phyloP scores from a whole-genome alignment of 495 filamentous ascomycete genomes.

The Tirmania nivea region DNA sequence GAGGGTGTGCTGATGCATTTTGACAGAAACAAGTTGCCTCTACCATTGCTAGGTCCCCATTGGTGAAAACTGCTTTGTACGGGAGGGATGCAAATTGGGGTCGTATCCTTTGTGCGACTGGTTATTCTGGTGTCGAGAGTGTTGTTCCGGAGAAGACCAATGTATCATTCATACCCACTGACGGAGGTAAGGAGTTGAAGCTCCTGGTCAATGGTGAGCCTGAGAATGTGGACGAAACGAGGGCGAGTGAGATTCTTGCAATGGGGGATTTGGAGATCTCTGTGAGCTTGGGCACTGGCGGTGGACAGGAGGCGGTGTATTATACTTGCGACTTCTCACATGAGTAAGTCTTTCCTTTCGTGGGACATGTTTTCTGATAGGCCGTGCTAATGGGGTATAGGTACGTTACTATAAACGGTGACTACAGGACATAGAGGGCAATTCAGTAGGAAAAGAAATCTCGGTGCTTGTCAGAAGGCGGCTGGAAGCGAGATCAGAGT shows the following conservation, averaged over 20 bases:
- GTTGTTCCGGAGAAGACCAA: constrained; percentile 67
- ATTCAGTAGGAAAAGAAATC: too few relatives aligned
- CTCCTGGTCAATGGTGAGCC: constrained; percentile 81
- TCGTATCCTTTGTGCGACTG: constrained; percentile 83
- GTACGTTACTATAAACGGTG: constrained; percentile 60
- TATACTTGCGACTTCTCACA: constrained; percentile 98
- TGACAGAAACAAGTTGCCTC: constrained; percentile 36
- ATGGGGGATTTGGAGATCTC: constrained; percentile 68
- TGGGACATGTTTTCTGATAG: neutral
- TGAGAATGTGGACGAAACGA: constrained; percentile 69
- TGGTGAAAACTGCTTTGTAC: constrained; percentile 94
- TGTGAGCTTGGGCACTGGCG: constrained; percentile 44
- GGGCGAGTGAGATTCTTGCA: constrained; percentile 70
- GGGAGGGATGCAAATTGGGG: constrained; percentile 98
- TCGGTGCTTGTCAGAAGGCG: too few relatives aligned
- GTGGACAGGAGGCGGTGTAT: constrained; percentile 54
- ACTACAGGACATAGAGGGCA: constrained; percentile 49
- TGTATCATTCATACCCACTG: constrained; percentile 74
- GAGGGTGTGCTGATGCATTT: too few relatives aligned
- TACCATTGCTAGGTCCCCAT: constrained; percentile 75
- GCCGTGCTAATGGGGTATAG: neutral
- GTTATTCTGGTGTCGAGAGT: constrained; percentile 50
- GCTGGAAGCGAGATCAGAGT: too few relatives aligned
- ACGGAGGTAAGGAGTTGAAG: constrained; percentile 61
- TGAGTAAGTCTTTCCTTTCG: constrained; percentile 42